These are phyloP conservation scores for Saturnispora besseyi DNA, from an alignment of 805 yeast species.

Conservation along the genomic window DNA sequence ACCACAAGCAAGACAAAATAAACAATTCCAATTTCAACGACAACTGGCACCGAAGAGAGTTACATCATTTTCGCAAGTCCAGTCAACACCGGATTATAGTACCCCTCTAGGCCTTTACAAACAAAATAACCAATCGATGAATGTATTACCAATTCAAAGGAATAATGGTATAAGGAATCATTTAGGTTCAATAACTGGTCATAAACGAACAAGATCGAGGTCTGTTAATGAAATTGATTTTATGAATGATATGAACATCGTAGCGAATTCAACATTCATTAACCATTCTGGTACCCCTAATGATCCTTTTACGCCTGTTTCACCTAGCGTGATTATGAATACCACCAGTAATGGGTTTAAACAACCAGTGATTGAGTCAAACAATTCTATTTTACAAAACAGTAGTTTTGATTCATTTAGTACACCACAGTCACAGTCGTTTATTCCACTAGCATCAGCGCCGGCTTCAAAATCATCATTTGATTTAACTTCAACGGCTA, in stretches of 20 bases:
- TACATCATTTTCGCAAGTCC: background rate
- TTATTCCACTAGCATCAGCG: background rate
- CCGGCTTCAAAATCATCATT: slow-evolving; percentile 1
- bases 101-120: slow-evolving; percentile 2
- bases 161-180: background rate
- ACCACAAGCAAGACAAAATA: background rate
- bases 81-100: background rate
- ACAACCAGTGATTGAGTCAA: background rate
- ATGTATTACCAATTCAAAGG: slow-evolving; percentile 2
- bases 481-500: background rate
- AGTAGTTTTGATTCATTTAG: slow-evolving; percentile 1
- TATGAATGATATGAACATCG: slow-evolving; percentile 5
- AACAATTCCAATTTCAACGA: slow-evolving; percentile 1
- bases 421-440: slow-evolving; percentile 1
- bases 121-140: background rate
- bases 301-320: slow-evolving; percentile 8
- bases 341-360: background rate
- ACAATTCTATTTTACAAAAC: background rate
- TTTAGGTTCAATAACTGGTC: slow-evolving; percentile 17
- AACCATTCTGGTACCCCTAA: background rate
- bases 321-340: slow-evolving; percentile 4
- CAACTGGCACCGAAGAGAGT: background rate
- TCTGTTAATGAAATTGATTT: slow-evolving; percentile 26
- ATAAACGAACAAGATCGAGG: slow-evolving; percentile 29
- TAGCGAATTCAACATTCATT: slow-evolving; percentile 3